Evolutionary conservation across 192 early-diverging fungal genomes (phyloP), one percentile per base, ranked within the genome.

Genomic region (Coemansia sp.): DNA sequence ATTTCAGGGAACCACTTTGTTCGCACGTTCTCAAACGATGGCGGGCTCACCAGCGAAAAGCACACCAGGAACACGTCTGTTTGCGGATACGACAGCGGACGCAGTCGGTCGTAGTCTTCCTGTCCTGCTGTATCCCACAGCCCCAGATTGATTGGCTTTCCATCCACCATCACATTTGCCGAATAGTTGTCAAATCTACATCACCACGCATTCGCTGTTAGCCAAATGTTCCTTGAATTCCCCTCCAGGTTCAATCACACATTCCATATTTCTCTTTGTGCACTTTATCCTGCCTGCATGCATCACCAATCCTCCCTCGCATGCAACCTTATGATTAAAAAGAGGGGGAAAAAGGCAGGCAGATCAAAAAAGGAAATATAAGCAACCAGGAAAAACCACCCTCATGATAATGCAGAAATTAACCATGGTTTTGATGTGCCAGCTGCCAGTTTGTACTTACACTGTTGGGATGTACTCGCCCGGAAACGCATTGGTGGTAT

Each of bases 381-480:
- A 26, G 23, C 23, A 26, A 1, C 23, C 1, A 26, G 23, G 4
- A 26, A 26, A 26, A 26, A 26, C 23, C 23, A 26, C 4, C 2
- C 4, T 26, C n/a, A n/a, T n/a, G n/a, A n/a, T 26, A 26, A 26
- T 26, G 23, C 23, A 26, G 23, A 26, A 26, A 26, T 26, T 26
- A 26, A 26, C 2, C 23, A 26, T 4, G 23, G 23, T 26, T 26
- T 26, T n/a, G n/a, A 26, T 26, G 23, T 4, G 1, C 23, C 4
- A 26, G 23, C 23, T 4, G 23, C 4, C 2, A 26, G 4, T 11
- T 11, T 10, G 26, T 34, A 72, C 86, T 82, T 92, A 97, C 92
- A 98, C 96, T 51, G 96, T 98, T 48, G 96, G 96, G 68, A 98
- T 96, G 69, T 98, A 98, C 83, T 98, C 96, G 51, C 96, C 96